Conservation (phyloP, 371 early-diverging fungal species). For the Zancudomyces culisetae region DNA sequence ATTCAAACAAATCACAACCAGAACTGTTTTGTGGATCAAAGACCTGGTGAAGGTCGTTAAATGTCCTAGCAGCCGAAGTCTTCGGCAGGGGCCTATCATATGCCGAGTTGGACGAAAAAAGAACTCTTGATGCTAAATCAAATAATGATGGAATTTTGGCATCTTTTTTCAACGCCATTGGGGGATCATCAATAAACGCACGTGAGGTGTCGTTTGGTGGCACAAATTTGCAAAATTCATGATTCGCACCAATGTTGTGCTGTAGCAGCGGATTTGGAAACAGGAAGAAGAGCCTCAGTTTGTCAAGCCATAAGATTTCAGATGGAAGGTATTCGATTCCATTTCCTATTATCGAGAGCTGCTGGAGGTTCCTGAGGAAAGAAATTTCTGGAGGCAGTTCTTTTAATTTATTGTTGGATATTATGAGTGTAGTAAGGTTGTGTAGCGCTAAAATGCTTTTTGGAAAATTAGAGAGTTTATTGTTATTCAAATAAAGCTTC, state of each 20-base stretch:
- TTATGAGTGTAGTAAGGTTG: constrained; percentile 20
- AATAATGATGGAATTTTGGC: constrained; percentile 1
- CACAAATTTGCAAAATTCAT: not conserved
- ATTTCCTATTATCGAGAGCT: constrained; percentile 16
- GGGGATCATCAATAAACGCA: not conserved
- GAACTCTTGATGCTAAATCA: constrained; percentile 1
- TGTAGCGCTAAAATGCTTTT: constrained; percentile 15
- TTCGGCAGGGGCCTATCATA: too few species aligned
- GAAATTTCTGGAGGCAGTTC: constrained; percentile 21
- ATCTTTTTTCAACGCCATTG: not conserved
- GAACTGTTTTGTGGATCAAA: too few species aligned
- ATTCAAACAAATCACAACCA: too few species aligned
- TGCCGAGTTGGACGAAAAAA: too few species aligned
- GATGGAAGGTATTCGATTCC: constrained; percentile 8
- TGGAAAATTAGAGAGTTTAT: constrained; percentile 14
- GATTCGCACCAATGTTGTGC: not conserved
- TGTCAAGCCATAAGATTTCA: constrained; percentile 9
- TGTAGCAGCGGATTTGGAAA: constrained; percentile 11
- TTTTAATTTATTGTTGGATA: constrained; percentile 19
- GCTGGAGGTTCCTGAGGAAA: constrained; percentile 12
- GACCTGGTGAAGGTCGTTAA: too few species aligned
- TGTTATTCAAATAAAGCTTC: constrained; percentile 13
- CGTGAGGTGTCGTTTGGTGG: not conserved
- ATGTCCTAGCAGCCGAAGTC: too few species aligned
- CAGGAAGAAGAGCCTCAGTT: constrained; percentile 10